Conservation (phyloP, 2,329 filamentous ascomycete genomes). For the Madurella fahalii region DNA sequence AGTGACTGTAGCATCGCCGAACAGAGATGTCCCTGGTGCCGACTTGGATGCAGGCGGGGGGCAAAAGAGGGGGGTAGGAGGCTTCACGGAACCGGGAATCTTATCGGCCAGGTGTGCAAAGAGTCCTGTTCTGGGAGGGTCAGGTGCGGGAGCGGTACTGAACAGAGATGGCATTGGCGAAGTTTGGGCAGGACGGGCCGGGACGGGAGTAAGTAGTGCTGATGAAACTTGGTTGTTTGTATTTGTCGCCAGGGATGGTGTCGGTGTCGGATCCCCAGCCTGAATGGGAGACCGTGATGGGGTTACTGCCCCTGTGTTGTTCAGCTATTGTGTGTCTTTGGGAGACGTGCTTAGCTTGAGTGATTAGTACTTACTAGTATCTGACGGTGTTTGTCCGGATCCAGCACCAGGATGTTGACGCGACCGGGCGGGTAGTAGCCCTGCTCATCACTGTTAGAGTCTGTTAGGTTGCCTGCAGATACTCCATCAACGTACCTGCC, state of each 20-base stretch:
- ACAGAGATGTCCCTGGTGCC: too few relatives aligned
- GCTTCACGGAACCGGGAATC: background rate
- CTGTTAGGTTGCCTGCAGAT: background rate
- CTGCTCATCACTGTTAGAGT: background rate
- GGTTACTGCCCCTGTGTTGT: background rate
- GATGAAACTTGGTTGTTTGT: too few relatives aligned
- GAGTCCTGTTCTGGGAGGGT: background rate
- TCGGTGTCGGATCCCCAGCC: background rate
- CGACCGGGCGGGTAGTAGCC: background rate
- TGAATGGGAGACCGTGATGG: background rate
- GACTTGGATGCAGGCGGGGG: background rate
- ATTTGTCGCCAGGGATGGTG: background rate
- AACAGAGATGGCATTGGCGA: too few relatives aligned
- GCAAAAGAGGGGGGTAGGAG: background rate
- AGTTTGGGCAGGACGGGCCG: too few relatives aligned
- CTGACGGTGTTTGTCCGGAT: background rate
- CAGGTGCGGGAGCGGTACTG: too few relatives aligned
- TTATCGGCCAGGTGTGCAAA: background rate
- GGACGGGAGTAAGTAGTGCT: too few relatives aligned
- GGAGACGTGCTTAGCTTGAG: background rate
- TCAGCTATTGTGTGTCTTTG: background rate
- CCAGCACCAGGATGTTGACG: background rate
- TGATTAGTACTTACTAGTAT: background rate
- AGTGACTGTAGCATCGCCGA: too few relatives aligned
- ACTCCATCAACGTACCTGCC: background rate